Evolutionary conservation across 2,329 filamentous ascomycete genomes (phyloP), one percentile per base, ranked within the genome.

Genomic region (Fusarium tjaetaba): DNA sequence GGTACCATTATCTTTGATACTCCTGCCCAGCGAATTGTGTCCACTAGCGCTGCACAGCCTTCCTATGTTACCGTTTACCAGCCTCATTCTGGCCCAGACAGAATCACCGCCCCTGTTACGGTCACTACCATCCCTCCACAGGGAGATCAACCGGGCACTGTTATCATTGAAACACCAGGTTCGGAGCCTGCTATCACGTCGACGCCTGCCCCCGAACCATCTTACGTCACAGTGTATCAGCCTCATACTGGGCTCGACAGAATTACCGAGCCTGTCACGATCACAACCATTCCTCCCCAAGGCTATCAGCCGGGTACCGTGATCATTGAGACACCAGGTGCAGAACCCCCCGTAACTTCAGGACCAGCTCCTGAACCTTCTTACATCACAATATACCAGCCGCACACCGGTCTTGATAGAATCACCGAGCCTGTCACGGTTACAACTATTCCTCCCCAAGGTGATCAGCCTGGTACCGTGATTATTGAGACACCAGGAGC

Each of bases 1-100:
- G 67, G 71, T 5, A 73, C 71, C 9, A 58, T 73, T 18, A 61
- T 73, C 10, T 71, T 74, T 16, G 66, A 74, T 18, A 73, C 71
- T 7, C 71, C 71, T 26, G 61, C 38, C 30, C 59, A 64, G 24
- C 53, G 49, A 20, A 41, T 60, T 2, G 20, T 56, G 22, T 66
- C 67, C 16, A 71, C 61, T 6, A 57, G 39, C 49, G 39, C 49
- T 45, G 52, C 46, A 11, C 61, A 57, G 16, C 48, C 60, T n/a
- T 55, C 71, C 10, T 73, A 74, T 20, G 30, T 61, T 16, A 73
- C 66, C 2, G 38, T 61, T 18, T 65, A 57, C 36, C 45, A 42
- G 15, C 56, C 68, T 8, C 53, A 71, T 13, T 61, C 39, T 15
- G 67, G 67, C 16, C 13, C 52, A 4, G 67, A 58, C 13, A 24